Evolutionary conservation across 192 early-diverging fungal genomes (phyloP), one percentile per base, ranked within the genome.

Genomic region (Coemansia sp.): DNA sequence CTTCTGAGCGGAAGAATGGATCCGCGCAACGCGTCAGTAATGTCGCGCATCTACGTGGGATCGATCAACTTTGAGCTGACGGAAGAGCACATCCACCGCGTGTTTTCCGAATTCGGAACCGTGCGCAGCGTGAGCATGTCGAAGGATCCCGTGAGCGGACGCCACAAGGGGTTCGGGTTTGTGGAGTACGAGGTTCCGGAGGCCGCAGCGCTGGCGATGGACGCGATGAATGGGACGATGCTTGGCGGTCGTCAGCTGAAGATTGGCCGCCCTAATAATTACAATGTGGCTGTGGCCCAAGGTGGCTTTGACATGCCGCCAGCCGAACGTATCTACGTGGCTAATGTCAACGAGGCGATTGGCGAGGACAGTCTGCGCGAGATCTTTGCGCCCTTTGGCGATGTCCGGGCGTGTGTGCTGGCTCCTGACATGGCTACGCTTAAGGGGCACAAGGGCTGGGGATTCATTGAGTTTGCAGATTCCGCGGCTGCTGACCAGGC

Each of bases 161-260:
- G 88, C 62, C 94, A 96, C 85, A 93, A 94, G 70, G 84, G 84
- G 8, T 97, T 90, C 72, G 94, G 93, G 70, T 97, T 97, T 75
- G 86, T 97, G 12, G 93, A 95, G 76, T 97, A 87, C 66, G 90
- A 94, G 47, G 86, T 91, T 26, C 93, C 93, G 0, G 95, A 97
- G 75, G 91, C 94, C 9, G 92, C 92, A 0, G 78, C 88, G 47
- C 63, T 97, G 75, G 95, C 94, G 4, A 77, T 95, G 42, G 89
- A 93, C 32, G 70, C 70, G 19, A 89, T 95, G 88, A 88, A 94
- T 65, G 91, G 92, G n/a, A 80, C 86, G 15, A 88, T 93, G 56
- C 82, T 97, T 44, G 93, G 91, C 43, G 94, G 93, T 39, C 81
- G 92, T 74, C 64, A 84, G 63, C 80, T 96, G 62, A 90, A 90